Evolutionary conservation across 2,329 filamentous ascomycete genomes (phyloP).

Genomic region (Blumeriella jaapii): DNA sequence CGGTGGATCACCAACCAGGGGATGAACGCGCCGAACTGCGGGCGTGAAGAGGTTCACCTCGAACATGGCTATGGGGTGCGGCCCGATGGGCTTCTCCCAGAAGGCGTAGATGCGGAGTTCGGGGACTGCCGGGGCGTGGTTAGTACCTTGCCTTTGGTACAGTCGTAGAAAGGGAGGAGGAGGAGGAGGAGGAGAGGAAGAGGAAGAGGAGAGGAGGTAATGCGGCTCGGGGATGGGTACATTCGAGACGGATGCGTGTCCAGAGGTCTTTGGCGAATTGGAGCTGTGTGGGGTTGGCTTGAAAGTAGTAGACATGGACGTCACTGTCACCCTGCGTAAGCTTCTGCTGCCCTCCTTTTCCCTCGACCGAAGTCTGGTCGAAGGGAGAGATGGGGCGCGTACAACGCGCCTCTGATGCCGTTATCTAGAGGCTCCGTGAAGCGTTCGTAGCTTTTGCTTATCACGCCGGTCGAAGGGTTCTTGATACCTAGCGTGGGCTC

Average conservation of each 20-base stretch:
- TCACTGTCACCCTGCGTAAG: slow-evolving; percentile 40
- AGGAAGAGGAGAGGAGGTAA: slow-evolving; percentile 1
- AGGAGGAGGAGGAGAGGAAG: background rate
- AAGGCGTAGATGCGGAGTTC: slow-evolving; percentile 73
- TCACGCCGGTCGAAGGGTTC: slow-evolving; percentile 49
- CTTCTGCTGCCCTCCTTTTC: background rate
- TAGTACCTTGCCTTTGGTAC: background rate
- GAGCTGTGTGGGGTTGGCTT: slow-evolving; percentile 47
- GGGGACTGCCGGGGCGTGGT: slow-evolving; percentile 45
- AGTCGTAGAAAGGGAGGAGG: background rate
- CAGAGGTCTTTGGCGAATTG: slow-evolving; percentile 62
- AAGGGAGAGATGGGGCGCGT: slow-evolving; percentile 23
- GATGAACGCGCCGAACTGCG: slow-evolving; percentile 80
- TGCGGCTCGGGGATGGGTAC: slow-evolving; percentile 39
- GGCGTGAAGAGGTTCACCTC: slow-evolving; percentile 84
- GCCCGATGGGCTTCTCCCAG: slow-evolving; percentile 68
- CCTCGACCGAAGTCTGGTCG: background rate
- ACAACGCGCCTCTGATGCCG: slow-evolving; percentile 60
- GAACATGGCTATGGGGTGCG: slow-evolving; percentile 80
- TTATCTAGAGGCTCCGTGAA: slow-evolving; percentile 61
- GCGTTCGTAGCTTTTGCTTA: slow-evolving; percentile 56
- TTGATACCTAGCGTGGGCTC: slow-evolving; percentile 30
- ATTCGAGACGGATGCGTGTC: slow-evolving; percentile 71
- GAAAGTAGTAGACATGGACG: slow-evolving; percentile 74
- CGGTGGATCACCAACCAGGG: slow-evolving; percentile 75